Conservation (phyloP, 768 basidiomycete species). For the Kwoniella dejecticola region DNA sequence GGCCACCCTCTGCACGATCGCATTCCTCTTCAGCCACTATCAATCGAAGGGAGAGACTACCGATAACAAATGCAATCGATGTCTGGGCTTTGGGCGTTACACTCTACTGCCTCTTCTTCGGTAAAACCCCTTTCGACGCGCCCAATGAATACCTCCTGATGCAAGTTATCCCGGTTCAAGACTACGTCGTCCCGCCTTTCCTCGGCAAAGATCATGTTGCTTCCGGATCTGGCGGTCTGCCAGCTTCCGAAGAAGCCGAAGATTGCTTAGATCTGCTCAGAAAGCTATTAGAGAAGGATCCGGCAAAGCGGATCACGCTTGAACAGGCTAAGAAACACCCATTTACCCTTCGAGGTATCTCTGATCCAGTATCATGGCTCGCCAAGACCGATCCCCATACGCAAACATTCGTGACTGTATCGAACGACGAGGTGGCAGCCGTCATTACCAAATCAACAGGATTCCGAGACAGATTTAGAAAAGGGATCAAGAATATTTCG, state of each 20-base stretch:
- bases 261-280: conserved; percentile 73
- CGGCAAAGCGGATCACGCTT: conserved; percentile 70
- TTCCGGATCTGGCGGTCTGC: conserved; percentile 63
- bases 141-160: conserved; percentile 77
- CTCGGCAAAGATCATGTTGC: conserved; percentile 73
- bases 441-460: conserved; percentile 57
- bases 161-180: conserved; percentile 70
- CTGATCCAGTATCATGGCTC: conserved; percentile 72
- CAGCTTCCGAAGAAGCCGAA: conserved; percentile 59
- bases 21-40: conserved; percentile 37
- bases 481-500: conserved; percentile 47
- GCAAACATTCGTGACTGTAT: conserved; percentile 64
- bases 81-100: conserved; percentile 98
- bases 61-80: conserved; percentile 90
- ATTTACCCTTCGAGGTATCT: conserved; percentile 63
- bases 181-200: conserved; percentile 67
- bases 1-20: conserved; percentile 26
- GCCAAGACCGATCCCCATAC: conserved; percentile 63
- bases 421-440: conserved; percentile 72
- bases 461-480: conserved; percentile 49
- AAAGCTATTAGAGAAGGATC: conserved; percentile 78
- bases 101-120: conserved; percentile 90
- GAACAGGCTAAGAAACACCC: conserved; percentile 70
- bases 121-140: conserved; percentile 73
- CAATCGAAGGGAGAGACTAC: conserved; percentile 45